Base-by-base conservation (phyloP, 1,284 basidiomycete species). In the Tremellales sp. region DNA sequence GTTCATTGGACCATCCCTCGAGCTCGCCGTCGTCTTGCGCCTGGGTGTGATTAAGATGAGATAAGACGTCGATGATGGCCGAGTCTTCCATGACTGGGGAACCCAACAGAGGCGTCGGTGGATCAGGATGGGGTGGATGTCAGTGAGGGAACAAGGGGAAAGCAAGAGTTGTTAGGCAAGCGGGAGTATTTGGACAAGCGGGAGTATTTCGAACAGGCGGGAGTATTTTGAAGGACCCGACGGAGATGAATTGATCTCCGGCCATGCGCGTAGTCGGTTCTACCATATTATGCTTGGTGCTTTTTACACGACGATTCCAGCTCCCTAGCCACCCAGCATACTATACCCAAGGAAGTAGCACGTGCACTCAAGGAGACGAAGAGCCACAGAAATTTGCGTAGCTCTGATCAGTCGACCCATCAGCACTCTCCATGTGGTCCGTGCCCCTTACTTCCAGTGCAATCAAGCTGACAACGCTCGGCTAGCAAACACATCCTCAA, bases 401-500 rank as follows among this genome's bases (percentile, higher is more conserved):
- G 29, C 13, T 33, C 19, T 33, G n/a, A 8, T 19, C 1, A 18
- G 25, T 14, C 25, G n/a, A n/a, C n/a, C n/a, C n/a, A n/a, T n/a
- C 32, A 31, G 33, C 10, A 8, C 22, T 5, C 40, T n/a, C 21
- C 38, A 50, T 43, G 45, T 50, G 50, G 50, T 51, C 32, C 37
- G 41, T 28, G 13, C n/a, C 35, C 14, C 13, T 19, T 22, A 21
- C 22, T 36, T 13, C 25, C 19, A 12, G 43, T 27, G 38, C 13
- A 47, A 26, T 38, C 13, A 7, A 9, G 9, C 40, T 29, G 2
- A 13, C 40, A 27, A 25, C 18, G 14, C 42, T 9, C n/a, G 12
- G n/a, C 14, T 66, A 93, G 89, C 77, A 92, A 93, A 77, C 91
- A 94, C 67, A 79, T 95, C 52, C 76, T 95, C 46, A 95, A 95